phyloP scores from a whole-genome alignment of 208 protist genomes.

The Lotmaria passim region DNA sequence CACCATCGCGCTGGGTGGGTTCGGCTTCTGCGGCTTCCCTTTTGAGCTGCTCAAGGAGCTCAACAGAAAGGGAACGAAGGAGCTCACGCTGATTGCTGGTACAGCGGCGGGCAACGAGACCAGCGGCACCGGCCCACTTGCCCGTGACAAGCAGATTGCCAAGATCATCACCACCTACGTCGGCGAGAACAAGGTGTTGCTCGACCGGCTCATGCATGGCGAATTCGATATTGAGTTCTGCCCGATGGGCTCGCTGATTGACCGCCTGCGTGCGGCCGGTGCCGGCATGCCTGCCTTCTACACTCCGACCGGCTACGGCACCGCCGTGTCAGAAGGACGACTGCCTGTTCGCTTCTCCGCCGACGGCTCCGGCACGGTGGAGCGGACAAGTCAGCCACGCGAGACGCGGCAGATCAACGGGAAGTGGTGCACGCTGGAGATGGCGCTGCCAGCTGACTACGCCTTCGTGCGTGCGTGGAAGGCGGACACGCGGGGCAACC shows the following conservation, averaged over 20 bases:
- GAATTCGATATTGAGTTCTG: slow-evolving; percentile 95
- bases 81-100: slow-evolving; percentile 89
- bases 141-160: slow-evolving; percentile 70
- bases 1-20: slow-evolving; percentile 83
- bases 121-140: slow-evolving; percentile 91
- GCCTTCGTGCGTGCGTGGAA: slow-evolving; percentile 93
- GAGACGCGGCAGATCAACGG: slow-evolving; percentile 88
- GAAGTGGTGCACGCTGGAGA: slow-evolving; percentile 87
- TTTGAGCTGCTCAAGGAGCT: slow-evolving; percentile 86
- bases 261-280: slow-evolving; percentile 89
- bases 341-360: slow-evolving; percentile 90
- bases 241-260: slow-evolving; percentile 95
- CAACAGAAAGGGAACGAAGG: slow-evolving; percentile 40
- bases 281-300: slow-evolving; percentile 96
- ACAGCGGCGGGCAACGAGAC: slow-evolving; percentile 90
- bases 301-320: slow-evolving; percentile 94
- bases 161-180: slow-evolving; percentile 92
- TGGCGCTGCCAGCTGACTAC: slow-evolving; percentile 89
- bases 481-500: slow-evolving; percentile 80
- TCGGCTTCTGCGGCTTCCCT: slow-evolving; percentile 92
- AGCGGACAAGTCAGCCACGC: slow-evolving; percentile 52
- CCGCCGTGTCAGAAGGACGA: slow-evolving; percentile 69
- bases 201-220: slow-evolving; percentile 87
- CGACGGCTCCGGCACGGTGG: slow-evolving; percentile 74
- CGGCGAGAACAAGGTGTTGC: slow-evolving; percentile 94